These are phyloP conservation scores for Lasiosphaeria miniovina DNA, from an alignment of 495 filamentous ascomycete species.

Conservation along the genomic window DNA sequence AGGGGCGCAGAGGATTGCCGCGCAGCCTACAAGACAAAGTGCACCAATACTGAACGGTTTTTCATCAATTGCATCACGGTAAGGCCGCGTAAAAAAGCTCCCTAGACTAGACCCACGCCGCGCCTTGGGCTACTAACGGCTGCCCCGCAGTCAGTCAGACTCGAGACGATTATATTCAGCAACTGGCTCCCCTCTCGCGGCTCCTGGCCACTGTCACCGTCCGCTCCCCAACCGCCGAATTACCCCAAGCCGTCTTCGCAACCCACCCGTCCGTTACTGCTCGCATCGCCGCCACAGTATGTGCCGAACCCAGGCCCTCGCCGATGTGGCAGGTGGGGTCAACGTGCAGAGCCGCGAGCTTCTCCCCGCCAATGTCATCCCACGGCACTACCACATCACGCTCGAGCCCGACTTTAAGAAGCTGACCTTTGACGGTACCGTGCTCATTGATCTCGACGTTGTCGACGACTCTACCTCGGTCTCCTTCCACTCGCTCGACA, in stretches of 20 bases:
- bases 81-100: background rate
- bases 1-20: constrained; percentile 19
- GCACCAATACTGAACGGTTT: constrained; percentile 15
- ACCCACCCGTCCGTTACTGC: constrained; percentile 41
- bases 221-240: constrained; percentile 13
- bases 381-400: constrained; percentile 67
- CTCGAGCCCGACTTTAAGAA: constrained; percentile 70
- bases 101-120: constrained; percentile 5
- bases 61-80: constrained; percentile 18
- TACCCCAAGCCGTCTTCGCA: constrained; percentile 18
- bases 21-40: background rate
- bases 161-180: constrained; percentile 21
- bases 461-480: constrained; percentile 81
- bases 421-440: constrained; percentile 67
- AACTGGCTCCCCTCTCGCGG: constrained; percentile 5
- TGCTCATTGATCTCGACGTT: constrained; percentile 75
- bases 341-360: constrained; percentile 54
- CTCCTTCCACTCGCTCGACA: constrained; percentile 80
- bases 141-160: constrained; percentile 26
- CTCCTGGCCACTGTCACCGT: constrained; percentile 12
- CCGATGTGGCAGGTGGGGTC: constrained; percentile 42
- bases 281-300: constrained; percentile 55
- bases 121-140: constrained; percentile 11
- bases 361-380: constrained; percentile 61
- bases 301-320: constrained; percentile 49